phyloP scores from a whole-genome alignment of 345 rosid genomes.

The Sisymbrium altissimum region DNA sequence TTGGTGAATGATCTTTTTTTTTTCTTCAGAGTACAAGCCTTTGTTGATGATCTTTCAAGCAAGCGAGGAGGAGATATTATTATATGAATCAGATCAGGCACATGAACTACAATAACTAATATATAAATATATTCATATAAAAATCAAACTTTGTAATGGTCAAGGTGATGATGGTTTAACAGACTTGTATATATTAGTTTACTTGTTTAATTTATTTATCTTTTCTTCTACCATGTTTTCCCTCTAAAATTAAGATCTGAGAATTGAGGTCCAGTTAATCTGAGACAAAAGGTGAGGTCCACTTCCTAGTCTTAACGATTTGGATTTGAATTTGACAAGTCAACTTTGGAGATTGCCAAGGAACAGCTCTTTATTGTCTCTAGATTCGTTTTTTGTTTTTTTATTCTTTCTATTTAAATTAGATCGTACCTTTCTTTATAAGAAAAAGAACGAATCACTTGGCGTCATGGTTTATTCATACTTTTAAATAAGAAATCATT shows the following conservation, averaged over 20 bases:
- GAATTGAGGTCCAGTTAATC: constrained; percentile 6
- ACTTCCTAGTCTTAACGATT: constrained; percentile 3
- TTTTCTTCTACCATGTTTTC: background rate
- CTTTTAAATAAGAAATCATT: background rate
- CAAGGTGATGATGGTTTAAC: constrained; percentile 20
- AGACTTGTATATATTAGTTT: constrained; percentile 12
- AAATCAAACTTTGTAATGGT: constrained; percentile 15
- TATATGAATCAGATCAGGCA: constrained; percentile 30
- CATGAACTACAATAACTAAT: constrained; percentile 17
- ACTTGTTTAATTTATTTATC: background rate
- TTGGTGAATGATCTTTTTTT: background rate
- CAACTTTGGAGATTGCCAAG: constrained; percentile 30
- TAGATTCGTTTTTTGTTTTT: constrained; percentile 14
- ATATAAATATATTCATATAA: background rate
- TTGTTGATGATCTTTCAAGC: constrained; percentile 22
- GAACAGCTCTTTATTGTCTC: constrained; percentile 12
- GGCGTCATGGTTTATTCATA: background rate
- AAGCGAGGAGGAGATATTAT: constrained; percentile 6
- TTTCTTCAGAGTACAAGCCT: background rate
- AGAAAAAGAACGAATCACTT: background rate
- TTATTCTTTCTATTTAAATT: background rate
- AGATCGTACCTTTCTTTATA: background rate
- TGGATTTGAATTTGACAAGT: constrained; percentile 24
- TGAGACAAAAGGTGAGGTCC: constrained; percentile 24
- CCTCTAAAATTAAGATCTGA: constrained; percentile 21